Evolutionary conservation across 2,329 filamentous ascomycete genomes (phyloP).

Genomic region (Arthrobotrys conoides): DNA sequence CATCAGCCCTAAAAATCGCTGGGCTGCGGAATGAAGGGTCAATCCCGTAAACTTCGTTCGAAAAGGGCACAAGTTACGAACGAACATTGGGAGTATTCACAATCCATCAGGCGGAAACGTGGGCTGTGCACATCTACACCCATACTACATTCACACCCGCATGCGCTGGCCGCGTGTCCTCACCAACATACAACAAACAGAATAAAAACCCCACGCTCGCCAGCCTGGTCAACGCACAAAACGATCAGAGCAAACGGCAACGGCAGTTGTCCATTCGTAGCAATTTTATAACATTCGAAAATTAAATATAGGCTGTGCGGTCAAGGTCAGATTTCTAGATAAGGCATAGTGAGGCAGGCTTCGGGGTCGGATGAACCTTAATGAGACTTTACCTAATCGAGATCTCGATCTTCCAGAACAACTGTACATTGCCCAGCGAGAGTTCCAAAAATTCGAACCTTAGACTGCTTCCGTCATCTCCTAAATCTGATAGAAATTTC

Average conservation of each 20-base stretch:
- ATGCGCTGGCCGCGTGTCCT: constrained; percentile 14
- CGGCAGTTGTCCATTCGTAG: background rate
- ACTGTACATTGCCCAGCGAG: background rate
- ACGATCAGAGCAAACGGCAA: background rate
- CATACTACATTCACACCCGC: background rate
- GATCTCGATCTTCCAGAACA: constrained; percentile 5
- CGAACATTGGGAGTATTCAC: background rate
- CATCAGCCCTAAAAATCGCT: constrained; percentile 10
- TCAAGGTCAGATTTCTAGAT: constrained; percentile 9
- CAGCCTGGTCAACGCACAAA: constrained; percentile 1
- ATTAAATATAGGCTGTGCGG: constrained; percentile 14
- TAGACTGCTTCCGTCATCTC: constrained; percentile 50
- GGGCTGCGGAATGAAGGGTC: constrained; percentile 16
- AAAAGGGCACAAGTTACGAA: constrained; percentile 10
- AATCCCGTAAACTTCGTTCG: background rate
- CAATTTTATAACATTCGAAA: background rate
- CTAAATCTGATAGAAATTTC: background rate
- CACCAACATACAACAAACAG: background rate
- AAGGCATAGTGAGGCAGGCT: constrained; percentile 1
- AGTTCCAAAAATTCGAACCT: constrained; percentile 30
- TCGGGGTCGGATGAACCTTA: constrained; percentile 30
- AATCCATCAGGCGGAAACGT: background rate
- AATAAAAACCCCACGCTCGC: background rate
- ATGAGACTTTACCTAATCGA: background rate
- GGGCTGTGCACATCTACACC: constrained; percentile 11